A percentile compares a stretch with the other conserved stretches of the same genome.
Conservation (phyloP, 306 rosid genomes). For the Dalbergia cochinchinensis region DNA sequence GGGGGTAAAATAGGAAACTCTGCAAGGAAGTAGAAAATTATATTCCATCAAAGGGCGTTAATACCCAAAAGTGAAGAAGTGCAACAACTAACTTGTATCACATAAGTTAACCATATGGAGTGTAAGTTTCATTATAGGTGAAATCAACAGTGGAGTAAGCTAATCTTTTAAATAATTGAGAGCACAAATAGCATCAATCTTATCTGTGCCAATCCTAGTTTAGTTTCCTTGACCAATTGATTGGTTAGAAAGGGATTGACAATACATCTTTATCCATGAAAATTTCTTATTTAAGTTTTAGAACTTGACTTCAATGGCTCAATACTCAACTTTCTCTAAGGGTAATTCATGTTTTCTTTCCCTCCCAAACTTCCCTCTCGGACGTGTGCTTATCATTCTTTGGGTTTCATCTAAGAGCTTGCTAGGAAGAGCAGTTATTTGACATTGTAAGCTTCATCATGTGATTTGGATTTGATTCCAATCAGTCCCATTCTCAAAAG, state of each 20-base stretch:
- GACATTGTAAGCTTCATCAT: too few species aligned
- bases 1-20: conserved; percentile 15
- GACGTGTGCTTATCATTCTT: too few species aligned
- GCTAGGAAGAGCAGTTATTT: too few species aligned
- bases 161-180: neutral
- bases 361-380: too few species aligned
- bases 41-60: conserved; percentile 24
- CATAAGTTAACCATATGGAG: neutral
- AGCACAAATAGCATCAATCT: neutral
- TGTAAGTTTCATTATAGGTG: neutral
- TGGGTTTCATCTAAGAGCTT: too few species aligned
- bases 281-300: neutral
- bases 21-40: conserved; percentile 18
- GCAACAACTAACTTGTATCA: conserved; percentile 14
- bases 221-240: neutral
- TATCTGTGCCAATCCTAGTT: neutral
- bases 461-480: too few species aligned
- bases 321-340: neutral
- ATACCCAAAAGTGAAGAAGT: neutral
- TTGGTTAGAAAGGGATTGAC: neutral
- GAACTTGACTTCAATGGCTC: neutral
- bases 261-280: neutral
- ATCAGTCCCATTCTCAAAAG: too few species aligned
- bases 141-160: conserved; percentile 22
- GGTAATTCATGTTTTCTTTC: neutral